Evolutionary conservation across 129 eudicot genomes (phyloP).

Genomic region (Ambrosia artemisiifolia): DNA sequence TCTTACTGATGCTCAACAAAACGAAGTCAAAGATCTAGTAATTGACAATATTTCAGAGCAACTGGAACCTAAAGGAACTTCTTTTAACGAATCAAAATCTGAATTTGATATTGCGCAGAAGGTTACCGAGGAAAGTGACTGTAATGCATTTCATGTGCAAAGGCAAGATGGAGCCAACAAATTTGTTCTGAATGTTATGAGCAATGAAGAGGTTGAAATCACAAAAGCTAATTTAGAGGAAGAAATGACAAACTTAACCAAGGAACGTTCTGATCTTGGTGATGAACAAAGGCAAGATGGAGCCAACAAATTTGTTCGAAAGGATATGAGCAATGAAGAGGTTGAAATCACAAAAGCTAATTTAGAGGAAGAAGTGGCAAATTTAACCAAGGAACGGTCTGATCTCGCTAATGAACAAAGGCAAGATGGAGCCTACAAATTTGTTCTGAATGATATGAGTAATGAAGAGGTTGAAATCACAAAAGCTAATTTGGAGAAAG

Average conservation of each 20-base stretch:
- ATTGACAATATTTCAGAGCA: constrained; percentile 19
- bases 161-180: constrained; percentile 22
- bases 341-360: constrained; percentile 29
- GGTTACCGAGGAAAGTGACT: constrained; percentile 20
- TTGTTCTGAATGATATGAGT: constrained; percentile 18
- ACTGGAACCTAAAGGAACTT: constrained; percentile 9
- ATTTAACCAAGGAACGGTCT: constrained; percentile 48
- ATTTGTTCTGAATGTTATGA: constrained; percentile 18
- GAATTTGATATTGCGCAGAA: constrained; percentile 19
- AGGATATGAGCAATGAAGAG: constrained; percentile 6
- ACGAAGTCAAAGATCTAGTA: constrained; percentile 21
- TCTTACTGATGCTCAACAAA: constrained; percentile 29
- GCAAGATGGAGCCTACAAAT: constrained; percentile 22
- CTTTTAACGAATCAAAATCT: constrained; percentile 27
- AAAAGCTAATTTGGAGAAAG: constrained; percentile 64
- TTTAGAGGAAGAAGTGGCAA: constrained; percentile 65
- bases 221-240: constrained; percentile 56
- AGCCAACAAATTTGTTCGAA: constrained; percentile 14
- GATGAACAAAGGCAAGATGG: constrained; percentile 55
- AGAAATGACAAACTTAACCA: constrained; percentile 53
- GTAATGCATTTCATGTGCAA: constrained; percentile 19
- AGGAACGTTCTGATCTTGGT: constrained; percentile 55
- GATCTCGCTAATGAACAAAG: constrained; percentile 70
- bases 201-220: not conserved
- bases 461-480: constrained; percentile 35